Evolutionary conservation across 768 basidiomycete species (phyloP), one percentile per base, ranked within the genome.

Genomic region (Amanita rubescens): DNA sequence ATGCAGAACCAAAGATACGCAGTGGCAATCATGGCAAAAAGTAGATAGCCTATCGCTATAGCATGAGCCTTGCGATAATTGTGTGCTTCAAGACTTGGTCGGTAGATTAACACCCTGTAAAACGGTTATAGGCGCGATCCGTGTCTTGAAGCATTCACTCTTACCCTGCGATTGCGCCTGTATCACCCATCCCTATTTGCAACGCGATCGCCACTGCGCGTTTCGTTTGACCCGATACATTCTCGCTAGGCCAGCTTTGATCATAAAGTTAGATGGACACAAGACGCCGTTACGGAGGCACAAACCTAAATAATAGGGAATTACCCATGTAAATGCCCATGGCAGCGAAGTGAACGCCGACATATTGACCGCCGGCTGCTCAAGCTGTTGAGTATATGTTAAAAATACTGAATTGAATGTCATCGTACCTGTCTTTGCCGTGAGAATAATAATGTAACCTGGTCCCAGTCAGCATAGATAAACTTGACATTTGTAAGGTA

Each of bases 141-240:
- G 19, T 33, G n/a, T 5, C 15, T 24, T 44, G 11, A 24, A 44
- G 25, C 20, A 24, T 44, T 14, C 9, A 51, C 65, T n/a, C n/a
- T 22, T 61, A 73, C 67, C 73, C 82, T 43, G 75, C 73, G 38
- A 82, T 77, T 15, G 82, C 80, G 2, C 80, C 83, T 33, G 80
- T 67, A 56, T 84, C 79, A 11, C 81, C 81, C 10, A 84, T 75
- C 8, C 77, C 78, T 45, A 85, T 83, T 60, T 84, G 84, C 73
- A 80, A 75, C 1, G 79, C 83, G 3, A 81, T 73, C 1, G 78
- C 79, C 2, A 81, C 72, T 0, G 83, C 81, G 11, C 83, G 75
- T 62, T 84, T 84, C 3, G 82, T 84, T 58, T 84, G 82, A 10
- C 77, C 79, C 11, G 81, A 81, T n/a, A 85, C 80, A 57, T 84